Percentiles rank a stretch among this genome's conserved stretches.
Conservation (phyloP, 2,329 filamentous ascomycete species). For the Ceratocystis colombiana region DNA sequence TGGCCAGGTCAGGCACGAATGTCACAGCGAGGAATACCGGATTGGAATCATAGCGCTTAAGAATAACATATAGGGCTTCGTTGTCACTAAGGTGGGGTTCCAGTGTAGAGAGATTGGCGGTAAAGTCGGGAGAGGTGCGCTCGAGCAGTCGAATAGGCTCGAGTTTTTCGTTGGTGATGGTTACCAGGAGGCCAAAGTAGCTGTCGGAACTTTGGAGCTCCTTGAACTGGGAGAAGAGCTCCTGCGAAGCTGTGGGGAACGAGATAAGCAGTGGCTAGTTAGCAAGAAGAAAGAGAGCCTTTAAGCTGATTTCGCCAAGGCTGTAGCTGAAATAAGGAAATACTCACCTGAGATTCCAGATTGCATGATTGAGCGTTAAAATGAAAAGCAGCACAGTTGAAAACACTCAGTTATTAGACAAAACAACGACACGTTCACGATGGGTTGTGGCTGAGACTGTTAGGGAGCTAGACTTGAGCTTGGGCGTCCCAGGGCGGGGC, state of each 20-base stretch:
- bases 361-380: slow-evolving; percentile 48
- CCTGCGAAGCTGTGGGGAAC: slow-evolving; percentile 53
- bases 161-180: slow-evolving; percentile 59
- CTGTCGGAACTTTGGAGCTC: slow-evolving; percentile 50
- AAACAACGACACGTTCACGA: slow-evolving; percentile 12
- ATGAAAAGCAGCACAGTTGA: neutral
- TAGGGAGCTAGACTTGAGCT: slow-evolving; percentile 18
- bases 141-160: slow-evolving; percentile 48
- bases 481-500: slow-evolving; percentile 14
- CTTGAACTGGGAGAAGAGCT: slow-evolving; percentile 66
- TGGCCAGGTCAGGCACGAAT: slow-evolving; percentile 68
- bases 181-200: slow-evolving; percentile 61
- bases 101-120: slow-evolving; percentile 53
- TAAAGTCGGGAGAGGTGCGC: slow-evolving; percentile 48
- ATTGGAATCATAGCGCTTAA: slow-evolving; percentile 52
- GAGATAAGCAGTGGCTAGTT: neutral
- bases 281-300: neutral
- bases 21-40: slow-evolving; percentile 60
- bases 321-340: slow-evolving; percentile 9
- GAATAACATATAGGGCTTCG: slow-evolving; percentile 62
- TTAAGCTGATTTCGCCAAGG: neutral
- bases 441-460: neutral
- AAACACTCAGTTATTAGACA: neutral
- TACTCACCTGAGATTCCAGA: slow-evolving; percentile 62
- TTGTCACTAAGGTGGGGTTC: slow-evolving; percentile 54